phyloP scores from a whole-genome alignment of 305 asterid genomes.

The Lippia alba region DNA sequence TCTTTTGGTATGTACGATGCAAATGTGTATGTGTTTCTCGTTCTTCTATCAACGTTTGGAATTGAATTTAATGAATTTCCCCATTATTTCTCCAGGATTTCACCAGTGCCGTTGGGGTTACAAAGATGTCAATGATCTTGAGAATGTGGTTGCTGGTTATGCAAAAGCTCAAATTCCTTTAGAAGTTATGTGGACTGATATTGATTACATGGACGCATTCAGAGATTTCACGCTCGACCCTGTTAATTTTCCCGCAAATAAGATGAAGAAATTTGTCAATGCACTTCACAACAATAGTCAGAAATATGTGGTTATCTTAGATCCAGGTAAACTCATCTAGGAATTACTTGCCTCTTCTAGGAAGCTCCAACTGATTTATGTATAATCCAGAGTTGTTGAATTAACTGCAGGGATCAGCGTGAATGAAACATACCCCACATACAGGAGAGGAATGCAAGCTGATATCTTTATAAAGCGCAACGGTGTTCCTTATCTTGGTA shows the following conservation, averaged over 20 bases:
- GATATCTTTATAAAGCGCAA: slow-evolving; percentile 75
- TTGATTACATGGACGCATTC: slow-evolving; percentile 93
- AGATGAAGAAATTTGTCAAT: slow-evolving; percentile 65
- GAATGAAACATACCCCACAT: slow-evolving; percentile 65
- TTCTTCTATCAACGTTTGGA: background rate
- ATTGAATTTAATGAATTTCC: background rate
- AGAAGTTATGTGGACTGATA: slow-evolving; percentile 94
- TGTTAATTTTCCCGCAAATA: slow-evolving; percentile 60
- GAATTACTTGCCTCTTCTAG: background rate
- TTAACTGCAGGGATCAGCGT: slow-evolving; percentile 64
- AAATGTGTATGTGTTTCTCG: background rate
- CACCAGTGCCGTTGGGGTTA: slow-evolving; percentile 90
- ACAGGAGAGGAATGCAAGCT: slow-evolving; percentile 69
- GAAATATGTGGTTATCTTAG: slow-evolving; percentile 75
- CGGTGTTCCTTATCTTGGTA: slow-evolving; percentile 69
- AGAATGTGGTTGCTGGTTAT: slow-evolving; percentile 72
- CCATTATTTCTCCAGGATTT: slow-evolving; percentile 58
- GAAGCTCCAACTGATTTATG: background rate
- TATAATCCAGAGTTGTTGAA: slow-evolving; percentile 5
- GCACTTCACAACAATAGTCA: slow-evolving; percentile 71
- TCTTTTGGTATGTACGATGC: slow-evolving; percentile 70
- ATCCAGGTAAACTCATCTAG: slow-evolving; percentile 69
- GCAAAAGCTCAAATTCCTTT: slow-evolving; percentile 74
- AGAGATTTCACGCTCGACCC: slow-evolving; percentile 97
- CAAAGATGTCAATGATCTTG: slow-evolving; percentile 62